phyloP scores from a whole-genome alignment of 78 protist species.

The Trichosphaerium sp. region DNA sequence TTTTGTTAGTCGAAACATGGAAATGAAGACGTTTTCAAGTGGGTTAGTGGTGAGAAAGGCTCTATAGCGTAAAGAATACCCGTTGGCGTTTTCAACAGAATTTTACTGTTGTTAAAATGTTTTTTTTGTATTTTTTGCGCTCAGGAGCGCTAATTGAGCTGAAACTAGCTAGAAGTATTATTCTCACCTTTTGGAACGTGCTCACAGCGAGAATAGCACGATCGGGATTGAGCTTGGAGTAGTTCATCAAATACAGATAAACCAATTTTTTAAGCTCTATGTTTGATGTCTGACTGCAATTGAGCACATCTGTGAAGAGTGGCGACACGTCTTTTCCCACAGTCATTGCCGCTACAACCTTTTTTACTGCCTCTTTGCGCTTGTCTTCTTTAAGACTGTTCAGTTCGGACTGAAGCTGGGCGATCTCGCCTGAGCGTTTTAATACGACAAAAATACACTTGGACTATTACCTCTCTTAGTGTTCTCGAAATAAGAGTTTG shows the following conservation, averaged over 20 bases:
- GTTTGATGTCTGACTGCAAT: constrained; percentile 83
- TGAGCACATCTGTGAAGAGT: constrained; percentile 82
- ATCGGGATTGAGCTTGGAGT: constrained; percentile 95
- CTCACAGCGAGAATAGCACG: constrained; percentile 95
- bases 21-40: too few species aligned
- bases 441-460: too few species aligned
- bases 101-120: not conserved
- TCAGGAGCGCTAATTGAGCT: not conserved
- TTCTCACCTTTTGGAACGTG: constrained; percentile 80
- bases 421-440: constrained; percentile 66
- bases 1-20: not conserved
- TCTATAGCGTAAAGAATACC: not conserved
- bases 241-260: constrained; percentile 96
- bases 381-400: constrained; percentile 39
- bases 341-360: constrained; percentile 97
- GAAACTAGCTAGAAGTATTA: not conserved
- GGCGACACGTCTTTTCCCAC: constrained; percentile 95
- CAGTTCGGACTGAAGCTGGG: constrained; percentile 54
- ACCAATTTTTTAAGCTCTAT: constrained; percentile 97
- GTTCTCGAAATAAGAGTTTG: too few species aligned
- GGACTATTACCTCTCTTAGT: too few species aligned
- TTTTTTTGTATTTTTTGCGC: not conserved
- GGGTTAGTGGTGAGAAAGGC: too few species aligned
- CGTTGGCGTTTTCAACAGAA: not conserved
- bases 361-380: constrained; percentile 91